Base-by-base conservation (phyloP, 2,329 filamentous ascomycete genomes). In the Calonectria montana region DNA sequence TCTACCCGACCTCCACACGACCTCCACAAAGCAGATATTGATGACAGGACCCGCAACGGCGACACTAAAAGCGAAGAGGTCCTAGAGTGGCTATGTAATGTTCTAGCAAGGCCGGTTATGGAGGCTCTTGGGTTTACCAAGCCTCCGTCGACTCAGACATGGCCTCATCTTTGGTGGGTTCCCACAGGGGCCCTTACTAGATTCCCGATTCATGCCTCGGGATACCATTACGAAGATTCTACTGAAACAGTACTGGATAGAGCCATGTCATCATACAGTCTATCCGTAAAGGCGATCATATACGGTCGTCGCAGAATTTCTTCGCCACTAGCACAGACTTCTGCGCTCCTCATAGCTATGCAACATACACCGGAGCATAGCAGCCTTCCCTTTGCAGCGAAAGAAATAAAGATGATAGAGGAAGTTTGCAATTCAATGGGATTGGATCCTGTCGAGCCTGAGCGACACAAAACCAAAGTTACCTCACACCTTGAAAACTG, bases 241-340 rank as follows among this genome's bases (percentile, higher is more conserved):
- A 35, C 35, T 0, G 68, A 80, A 13, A 81, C 80, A 0, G 80
- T 81, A 0, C 47, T 85, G 1, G 81, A 84, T 53, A 73, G 81
- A 48, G 82, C 81, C 4, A 78, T 85, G 4, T 86, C 84, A 3
- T 85, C 84, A 0, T 86, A 85, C 65, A 78, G 68, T 25, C 73
- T 79, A 0, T 84, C 83, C 2, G 64, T 85, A 25, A 82, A 79
- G 68, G 71, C 81, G 1, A 43, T 85, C 4, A 73, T 82, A 25
- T 65, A 79, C 27, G 72, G 71, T 16, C 78, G 59, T 3, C 50
- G 27, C 16, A 25, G 23, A 16, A 31, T 31, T 8, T n/a, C n/a
- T 25, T 12, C 18, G 9, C 29, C 15, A 3, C 15, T 18, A 25
- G 15, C 21, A 50, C 18, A 18, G 8, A 29, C 67, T 15, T 66